These are phyloP conservation scores for Talaromyces sp. DNA, from an alignment of 2,329 filamentous ascomycete species.

Conservation along the genomic window DNA sequence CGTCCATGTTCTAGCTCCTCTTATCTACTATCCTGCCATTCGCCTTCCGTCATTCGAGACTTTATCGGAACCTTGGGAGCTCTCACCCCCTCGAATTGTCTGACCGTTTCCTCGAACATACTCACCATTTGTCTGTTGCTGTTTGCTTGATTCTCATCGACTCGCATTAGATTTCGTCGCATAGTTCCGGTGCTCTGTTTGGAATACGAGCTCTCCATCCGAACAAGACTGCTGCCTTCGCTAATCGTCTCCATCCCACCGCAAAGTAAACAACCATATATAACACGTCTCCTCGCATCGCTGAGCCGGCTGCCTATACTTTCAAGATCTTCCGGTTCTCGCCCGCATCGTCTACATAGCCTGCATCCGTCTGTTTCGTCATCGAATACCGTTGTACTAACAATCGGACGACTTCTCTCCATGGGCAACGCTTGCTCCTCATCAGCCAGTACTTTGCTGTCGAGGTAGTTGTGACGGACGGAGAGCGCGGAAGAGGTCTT, in stretches of 20 bases:
- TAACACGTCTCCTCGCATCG: background rate
- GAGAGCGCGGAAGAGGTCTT: conserved; percentile 24
- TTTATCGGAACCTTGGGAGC: conserved; percentile 19
- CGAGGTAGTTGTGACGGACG: conserved; percentile 40
- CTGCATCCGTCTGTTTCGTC: background rate
- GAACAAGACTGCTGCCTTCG: background rate
- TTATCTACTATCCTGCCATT: conserved; percentile 17
- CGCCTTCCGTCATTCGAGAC: conserved; percentile 15
- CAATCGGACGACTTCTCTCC: conserved; percentile 20
- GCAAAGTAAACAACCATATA: conserved; percentile 4
- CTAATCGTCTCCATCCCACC: background rate
- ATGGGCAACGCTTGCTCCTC: conserved; percentile 35
- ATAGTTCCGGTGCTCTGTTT: background rate
- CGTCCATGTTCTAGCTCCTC: conserved; percentile 14
- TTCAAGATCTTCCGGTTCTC: background rate
- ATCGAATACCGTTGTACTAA: conserved; percentile 1
- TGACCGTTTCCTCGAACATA: background rate
- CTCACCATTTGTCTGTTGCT: background rate
- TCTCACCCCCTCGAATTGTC: background rate
- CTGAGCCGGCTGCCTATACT: background rate
- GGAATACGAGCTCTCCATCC: background rate
- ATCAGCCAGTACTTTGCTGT: conserved; percentile 28
- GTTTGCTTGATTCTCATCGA: background rate
- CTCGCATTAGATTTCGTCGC: conserved; percentile 7
- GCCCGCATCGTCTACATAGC: background rate